These are phyloP conservation scores for Fusarium circinatum DNA, from an alignment of 2,329 filamentous ascomycete species.

Conservation along the genomic window DNA sequence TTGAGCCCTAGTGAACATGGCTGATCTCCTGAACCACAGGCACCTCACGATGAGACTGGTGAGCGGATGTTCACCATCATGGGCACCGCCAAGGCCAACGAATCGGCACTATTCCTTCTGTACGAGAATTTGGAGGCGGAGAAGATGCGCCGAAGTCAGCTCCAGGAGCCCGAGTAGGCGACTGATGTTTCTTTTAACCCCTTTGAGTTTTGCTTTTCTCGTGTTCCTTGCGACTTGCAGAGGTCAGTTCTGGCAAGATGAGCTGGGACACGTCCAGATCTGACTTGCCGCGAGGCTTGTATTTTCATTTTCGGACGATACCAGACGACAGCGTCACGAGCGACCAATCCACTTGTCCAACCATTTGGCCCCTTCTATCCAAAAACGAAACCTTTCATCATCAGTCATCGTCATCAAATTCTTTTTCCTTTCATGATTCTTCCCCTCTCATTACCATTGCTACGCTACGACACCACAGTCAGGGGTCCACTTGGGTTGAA, in stretches of 20 bases:
- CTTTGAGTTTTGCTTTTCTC: conserved; percentile 45
- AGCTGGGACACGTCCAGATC: conserved; percentile 64
- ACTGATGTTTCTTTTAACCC: not conserved
- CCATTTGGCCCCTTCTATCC: conserved; percentile 1
- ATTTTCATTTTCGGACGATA: conserved; percentile 56
- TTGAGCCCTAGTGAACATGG: not conserved
- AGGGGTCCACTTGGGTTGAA: conserved; percentile 16
- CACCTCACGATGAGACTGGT: conserved; percentile 94
- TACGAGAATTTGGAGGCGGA: conserved; percentile 99
- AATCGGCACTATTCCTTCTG: conserved; percentile 93
- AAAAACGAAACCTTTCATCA: conserved; percentile 37
- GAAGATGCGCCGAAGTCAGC: conserved; percentile 96
- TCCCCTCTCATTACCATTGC: conserved; percentile 39
- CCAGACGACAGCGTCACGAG: conserved; percentile 57
- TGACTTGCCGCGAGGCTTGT: conserved; percentile 72
- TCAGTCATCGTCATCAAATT: conserved; percentile 34
- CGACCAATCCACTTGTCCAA: conserved; percentile 41
- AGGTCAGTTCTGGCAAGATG: conserved; percentile 62
- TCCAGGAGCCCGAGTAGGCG: conserved; percentile 63
- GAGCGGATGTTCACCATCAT: conserved; percentile 99
- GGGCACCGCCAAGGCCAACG: conserved; percentile 91
- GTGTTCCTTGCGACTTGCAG: conserved; percentile 45
- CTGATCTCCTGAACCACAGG: conserved; percentile 54
- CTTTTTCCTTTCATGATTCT: conserved; percentile 42
- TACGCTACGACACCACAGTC: conserved; percentile 11